Evolutionary conservation across 1,139 yeast species (phyloP).

Genomic region (Blastobotrys niveus): DNA sequence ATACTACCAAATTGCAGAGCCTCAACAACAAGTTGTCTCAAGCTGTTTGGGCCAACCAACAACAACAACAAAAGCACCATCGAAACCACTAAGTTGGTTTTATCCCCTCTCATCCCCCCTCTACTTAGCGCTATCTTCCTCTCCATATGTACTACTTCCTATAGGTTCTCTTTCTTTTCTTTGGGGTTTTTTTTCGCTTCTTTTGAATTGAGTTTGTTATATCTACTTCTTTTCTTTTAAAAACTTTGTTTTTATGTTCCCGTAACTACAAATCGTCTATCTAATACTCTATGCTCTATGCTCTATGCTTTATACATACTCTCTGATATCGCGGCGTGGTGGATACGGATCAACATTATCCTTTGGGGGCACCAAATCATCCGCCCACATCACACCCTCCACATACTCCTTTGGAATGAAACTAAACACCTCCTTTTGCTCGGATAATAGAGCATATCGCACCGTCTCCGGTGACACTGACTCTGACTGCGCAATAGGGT

Average conservation of each 20-base stretch:
- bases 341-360: constrained; percentile 18
- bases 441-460: constrained; percentile 28
- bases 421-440: constrained; percentile 23
- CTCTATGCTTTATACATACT: background rate
- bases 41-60: no score
- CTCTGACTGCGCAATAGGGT: constrained; percentile 15
- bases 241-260: background rate
- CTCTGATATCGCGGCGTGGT: background rate
- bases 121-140: no score
- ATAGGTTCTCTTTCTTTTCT: no score
- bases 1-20: constrained; percentile 8
- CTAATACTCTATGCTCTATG: no score
- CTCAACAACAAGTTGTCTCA: no score
- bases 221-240: background rate
- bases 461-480: constrained; percentile 24
- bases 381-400: constrained; percentile 23
- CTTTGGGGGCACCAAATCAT: constrained; percentile 26
- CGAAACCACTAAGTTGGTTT: background rate
- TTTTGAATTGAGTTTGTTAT: background rate
- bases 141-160: no score
- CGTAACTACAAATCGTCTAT: background rate
- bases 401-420: constrained; percentile 22
- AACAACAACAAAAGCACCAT: no score
- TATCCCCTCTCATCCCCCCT: no score
- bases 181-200: background rate